Conservation (phyloP, 2,329 filamentous ascomycete species). For the Cercospora zeina region DNA sequence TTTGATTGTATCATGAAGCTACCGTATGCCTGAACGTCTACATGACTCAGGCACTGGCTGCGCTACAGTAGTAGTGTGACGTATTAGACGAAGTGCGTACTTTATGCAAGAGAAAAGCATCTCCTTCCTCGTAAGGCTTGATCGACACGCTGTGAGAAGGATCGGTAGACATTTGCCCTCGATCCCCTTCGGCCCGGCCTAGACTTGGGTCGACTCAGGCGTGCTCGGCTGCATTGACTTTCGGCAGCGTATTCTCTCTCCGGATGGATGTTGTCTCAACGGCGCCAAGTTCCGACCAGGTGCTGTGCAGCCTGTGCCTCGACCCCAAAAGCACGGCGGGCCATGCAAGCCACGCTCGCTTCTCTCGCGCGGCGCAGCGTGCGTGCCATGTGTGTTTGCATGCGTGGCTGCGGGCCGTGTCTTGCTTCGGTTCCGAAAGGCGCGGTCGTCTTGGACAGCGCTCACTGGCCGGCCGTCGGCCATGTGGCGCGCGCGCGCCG, state of each 20-base stretch:
- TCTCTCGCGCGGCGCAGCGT: slow-evolving; percentile 9
- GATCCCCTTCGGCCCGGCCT: neutral
- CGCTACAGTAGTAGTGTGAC: neutral
- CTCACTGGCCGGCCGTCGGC: slow-evolving; percentile 3
- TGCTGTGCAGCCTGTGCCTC: slow-evolving; percentile 7
- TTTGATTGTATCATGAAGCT: neutral
- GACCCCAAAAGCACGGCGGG: slow-evolving; percentile 4
- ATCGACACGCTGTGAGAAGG: neutral
- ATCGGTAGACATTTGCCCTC: too few relatives aligned
- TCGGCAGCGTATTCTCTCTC: neutral
- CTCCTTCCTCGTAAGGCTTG: neutral
- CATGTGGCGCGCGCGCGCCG: neutral
- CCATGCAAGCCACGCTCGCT: slow-evolving; percentile 3
- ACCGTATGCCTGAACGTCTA: neutral
- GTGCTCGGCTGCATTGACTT: neutral
- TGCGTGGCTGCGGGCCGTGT: slow-evolving; percentile 6
- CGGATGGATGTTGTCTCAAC: neutral
- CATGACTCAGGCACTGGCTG: neutral
- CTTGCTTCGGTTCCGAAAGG: slow-evolving; percentile 13
- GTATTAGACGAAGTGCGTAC: neutral
- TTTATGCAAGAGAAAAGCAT: neutral
- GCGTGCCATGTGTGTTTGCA: slow-evolving; percentile 10
- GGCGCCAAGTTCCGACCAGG: neutral
- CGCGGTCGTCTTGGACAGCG: neutral
- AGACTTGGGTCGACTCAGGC: neutral